Percentiles rank a stretch among this genome's conserved stretches.
phyloP scores from a whole-genome alignment of 2,329 filamentous ascomycete genomes.

The Cladobotryum protrusum region DNA sequence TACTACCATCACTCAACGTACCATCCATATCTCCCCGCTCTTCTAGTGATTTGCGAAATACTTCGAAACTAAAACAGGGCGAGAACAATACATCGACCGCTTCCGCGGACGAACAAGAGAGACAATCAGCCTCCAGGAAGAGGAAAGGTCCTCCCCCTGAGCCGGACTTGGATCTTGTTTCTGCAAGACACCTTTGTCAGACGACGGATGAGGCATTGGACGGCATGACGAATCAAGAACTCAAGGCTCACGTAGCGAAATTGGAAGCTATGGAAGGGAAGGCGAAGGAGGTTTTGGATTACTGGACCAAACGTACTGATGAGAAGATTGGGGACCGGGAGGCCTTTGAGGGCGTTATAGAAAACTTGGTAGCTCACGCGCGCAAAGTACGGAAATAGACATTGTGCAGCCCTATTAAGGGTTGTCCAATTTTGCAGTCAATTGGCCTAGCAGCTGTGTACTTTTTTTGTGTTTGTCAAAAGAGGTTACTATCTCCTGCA shows the following conservation, averaged over 20 bases:
- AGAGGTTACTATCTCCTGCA: neutral
- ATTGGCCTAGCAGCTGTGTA: slow-evolving; percentile 17
- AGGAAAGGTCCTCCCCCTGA: slow-evolving; percentile 57
- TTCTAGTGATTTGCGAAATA: slow-evolving; percentile 48
- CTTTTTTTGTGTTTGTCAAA: slow-evolving; percentile 1
- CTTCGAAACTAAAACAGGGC: slow-evolving; percentile 40
- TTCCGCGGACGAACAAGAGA: slow-evolving; percentile 54
- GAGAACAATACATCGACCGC: slow-evolving; percentile 50
- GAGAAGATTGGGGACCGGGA: slow-evolving; percentile 86
- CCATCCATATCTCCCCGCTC: slow-evolving; percentile 48
- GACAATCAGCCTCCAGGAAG: slow-evolving; percentile 38
- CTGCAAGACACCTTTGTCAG: slow-evolving; percentile 69
- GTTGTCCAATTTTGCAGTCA: slow-evolving; percentile 15
- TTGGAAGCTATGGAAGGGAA: slow-evolving; percentile 63
- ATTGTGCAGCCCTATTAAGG: slow-evolving; percentile 1
- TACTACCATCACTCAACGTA: slow-evolving; percentile 83
- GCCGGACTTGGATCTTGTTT: slow-evolving; percentile 72
- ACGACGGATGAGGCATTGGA: slow-evolving; percentile 78
- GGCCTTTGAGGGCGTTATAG: slow-evolving; percentile 92
- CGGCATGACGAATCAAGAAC: slow-evolving; percentile 72
- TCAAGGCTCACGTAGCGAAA: slow-evolving; percentile 63
- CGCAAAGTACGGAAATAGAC: slow-evolving; percentile 70
- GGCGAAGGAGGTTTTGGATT: slow-evolving; percentile 73
- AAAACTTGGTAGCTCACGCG: slow-evolving; percentile 89
- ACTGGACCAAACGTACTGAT: slow-evolving; percentile 81